Conservation (phyloP, 1,284 basidiomycete species). For the Microbotryum scabiosae region DNA sequence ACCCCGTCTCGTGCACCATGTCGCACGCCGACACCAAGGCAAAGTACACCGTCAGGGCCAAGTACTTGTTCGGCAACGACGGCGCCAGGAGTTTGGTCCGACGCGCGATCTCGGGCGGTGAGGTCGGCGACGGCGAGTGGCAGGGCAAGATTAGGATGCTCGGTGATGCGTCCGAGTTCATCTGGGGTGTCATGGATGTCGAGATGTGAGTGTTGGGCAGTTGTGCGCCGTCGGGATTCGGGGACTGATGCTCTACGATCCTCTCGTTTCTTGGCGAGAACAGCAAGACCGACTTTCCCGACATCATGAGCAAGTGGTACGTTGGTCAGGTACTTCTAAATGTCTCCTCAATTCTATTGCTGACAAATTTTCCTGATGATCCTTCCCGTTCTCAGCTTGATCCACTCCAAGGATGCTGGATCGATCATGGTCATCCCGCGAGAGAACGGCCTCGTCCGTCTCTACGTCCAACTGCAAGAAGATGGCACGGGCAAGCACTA, state of each 20-base stretch:
- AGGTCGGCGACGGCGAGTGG: conserved; percentile 33
- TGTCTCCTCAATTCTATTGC: background rate
- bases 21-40: conserved; percentile 22
- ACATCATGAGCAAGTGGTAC: conserved; percentile 30
- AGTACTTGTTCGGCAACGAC: conserved; percentile 43
- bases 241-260: background rate
- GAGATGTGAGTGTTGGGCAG: conserved; percentile 15
- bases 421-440: conserved; percentile 39
- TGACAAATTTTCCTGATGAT: conserved; percentile 1
- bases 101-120: conserved; percentile 35
- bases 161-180: conserved; percentile 40
- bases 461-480: conserved; percentile 37
- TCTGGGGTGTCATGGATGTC: conserved; percentile 37
- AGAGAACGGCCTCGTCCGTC: conserved; percentile 34
- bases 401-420: conserved; percentile 35
- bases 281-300: conserved; percentile 33
- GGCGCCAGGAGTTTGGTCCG: conserved; percentile 40
- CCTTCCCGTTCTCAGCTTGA: conserved; percentile 20
- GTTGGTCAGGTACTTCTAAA: background rate
- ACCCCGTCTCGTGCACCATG: conserved; percentile 21
- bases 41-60: conserved; percentile 35
- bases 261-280: background rate
- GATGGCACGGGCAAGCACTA: conserved; percentile 25
- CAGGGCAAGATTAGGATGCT: conserved; percentile 37
- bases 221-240: background rate